A percentile compares a stretch with the other conserved stretches of the same genome.
Evolutionary conservation across 2,329 filamentous ascomycete species (phyloP).

Genomic region (Sclerotinia trifoliorum): DNA sequence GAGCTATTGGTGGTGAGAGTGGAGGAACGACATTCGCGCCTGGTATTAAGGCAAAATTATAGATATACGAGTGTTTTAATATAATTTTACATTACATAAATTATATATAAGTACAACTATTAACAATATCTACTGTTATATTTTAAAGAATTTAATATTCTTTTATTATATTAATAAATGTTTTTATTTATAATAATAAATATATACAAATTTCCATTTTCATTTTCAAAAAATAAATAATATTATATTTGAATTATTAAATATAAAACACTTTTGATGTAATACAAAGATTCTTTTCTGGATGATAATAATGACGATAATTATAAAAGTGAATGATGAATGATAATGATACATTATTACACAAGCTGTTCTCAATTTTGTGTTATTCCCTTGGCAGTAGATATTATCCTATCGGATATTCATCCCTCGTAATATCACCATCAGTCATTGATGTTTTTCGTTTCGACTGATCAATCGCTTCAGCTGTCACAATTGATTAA

Average conservation of each 20-base stretch:
- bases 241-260: too few species aligned
- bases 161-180: too few species aligned
- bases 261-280: background rate
- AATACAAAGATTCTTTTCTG: constrained; percentile 3
- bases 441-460: background rate
- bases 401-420: background rate
- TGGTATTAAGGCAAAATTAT: constrained; percentile 35
- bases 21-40: constrained; percentile 50
- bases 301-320: background rate
- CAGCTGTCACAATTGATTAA: background rate
- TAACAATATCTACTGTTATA: too few species aligned
- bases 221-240: too few species aligned
- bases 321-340: background rate
- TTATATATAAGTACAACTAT: background rate
- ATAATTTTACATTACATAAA: background rate
- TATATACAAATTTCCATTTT: too few species aligned
- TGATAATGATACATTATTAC: too few species aligned
- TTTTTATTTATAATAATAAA: too few species aligned
- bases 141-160: too few species aligned
- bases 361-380: background rate
- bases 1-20: constrained; percentile 48
- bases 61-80: background rate
- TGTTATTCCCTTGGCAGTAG: background rate
- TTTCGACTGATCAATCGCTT: background rate
- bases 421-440: too few species aligned